Base-by-base conservation (phyloP, 208 protist genomes). In the Histomonas meleagridis region DNA sequence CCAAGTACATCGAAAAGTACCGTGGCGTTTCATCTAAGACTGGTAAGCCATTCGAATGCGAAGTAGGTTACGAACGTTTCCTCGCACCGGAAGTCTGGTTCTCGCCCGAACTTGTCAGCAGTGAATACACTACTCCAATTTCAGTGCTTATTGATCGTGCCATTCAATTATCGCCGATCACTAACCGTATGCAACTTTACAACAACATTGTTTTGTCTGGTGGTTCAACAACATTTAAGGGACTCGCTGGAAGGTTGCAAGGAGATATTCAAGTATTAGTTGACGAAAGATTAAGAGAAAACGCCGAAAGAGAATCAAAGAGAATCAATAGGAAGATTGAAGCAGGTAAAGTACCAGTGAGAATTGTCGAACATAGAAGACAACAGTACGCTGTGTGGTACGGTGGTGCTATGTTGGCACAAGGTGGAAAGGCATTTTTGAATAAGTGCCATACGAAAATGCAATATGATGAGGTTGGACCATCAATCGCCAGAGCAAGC, bases 71-170 rank as follows among this genome's bases (percentile, higher is more conserved):
- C 92, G 98, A 99, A 94, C 95, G 96, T 76, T 99, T 99, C 94
- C 94, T 99, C 0, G 98, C 95, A 23, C 97, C 98, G 48, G 98
- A 99, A 94, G 93, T 98, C 23, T 98, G 99, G 94, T 99, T 99
- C 94, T 97, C 97, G 92, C 98, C 98, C 21, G 97, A 98, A 92
- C 98, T 99, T 92, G 97, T 97, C 94, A 93, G 92, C 35, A 93
- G 93, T n/a, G 94, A 98, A 26, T 98, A 96, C 92, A 95, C 95
- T 12, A 96, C 92, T 23, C 96, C 97, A 62, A 94, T 98, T n/a
- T 96, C 97, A 32, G 94, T 96, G 16, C 93, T 98, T 18, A 91
- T 98, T 49, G 97, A 98, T 92, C 92, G 94, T 38, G 93, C 95
- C 16, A 96, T 99, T 65, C 97, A 97, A 95, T 91, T 92, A 32